phyloP scores from a whole-genome alignment of 1,284 basidiomycete genomes.

The Ganoderma boninense region DNA sequence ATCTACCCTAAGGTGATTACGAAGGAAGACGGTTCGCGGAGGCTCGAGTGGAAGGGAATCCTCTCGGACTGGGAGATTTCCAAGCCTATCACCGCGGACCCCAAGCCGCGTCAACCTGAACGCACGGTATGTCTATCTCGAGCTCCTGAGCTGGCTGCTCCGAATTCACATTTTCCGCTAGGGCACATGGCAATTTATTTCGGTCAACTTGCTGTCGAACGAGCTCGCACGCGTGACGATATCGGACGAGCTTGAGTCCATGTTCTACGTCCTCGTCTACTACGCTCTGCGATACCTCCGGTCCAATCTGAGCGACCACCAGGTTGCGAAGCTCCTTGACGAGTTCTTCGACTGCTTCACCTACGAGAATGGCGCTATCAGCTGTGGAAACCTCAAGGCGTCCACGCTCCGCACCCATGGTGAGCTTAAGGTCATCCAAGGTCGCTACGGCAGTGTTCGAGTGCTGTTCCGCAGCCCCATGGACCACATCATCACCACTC shows the following conservation, averaged over 20 bases:
- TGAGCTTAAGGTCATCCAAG: neutral
- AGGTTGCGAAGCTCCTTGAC: neutral
- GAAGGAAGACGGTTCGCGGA: neutral
- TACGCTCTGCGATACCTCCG: neutral
- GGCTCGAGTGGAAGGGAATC: conserved; percentile 1
- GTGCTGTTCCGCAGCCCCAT: neutral
- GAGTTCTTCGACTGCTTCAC: neutral
- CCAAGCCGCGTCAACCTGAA: neutral
- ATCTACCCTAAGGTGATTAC: neutral
- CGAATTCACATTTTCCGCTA: neutral
- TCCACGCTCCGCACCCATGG: neutral
- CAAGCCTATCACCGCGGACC: neutral
- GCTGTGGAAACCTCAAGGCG: neutral
- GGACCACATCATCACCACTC: neutral
- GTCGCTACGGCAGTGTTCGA: neutral
- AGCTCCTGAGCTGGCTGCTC: no score
- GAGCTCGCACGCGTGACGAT: neutral
- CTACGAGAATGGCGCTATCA: neutral
- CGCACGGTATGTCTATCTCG: neutral
- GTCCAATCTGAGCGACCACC: neutral
- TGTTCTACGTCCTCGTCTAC: conserved; percentile 7
- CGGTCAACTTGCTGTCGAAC: neutral
- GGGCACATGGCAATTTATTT: conserved; percentile 1
- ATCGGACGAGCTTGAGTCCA: neutral
- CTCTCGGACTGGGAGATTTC: conserved; percentile 11